phyloP scores from a whole-genome alignment of 768 basidiomycete genomes.

The Hebeloma cylindrosporum region DNA sequence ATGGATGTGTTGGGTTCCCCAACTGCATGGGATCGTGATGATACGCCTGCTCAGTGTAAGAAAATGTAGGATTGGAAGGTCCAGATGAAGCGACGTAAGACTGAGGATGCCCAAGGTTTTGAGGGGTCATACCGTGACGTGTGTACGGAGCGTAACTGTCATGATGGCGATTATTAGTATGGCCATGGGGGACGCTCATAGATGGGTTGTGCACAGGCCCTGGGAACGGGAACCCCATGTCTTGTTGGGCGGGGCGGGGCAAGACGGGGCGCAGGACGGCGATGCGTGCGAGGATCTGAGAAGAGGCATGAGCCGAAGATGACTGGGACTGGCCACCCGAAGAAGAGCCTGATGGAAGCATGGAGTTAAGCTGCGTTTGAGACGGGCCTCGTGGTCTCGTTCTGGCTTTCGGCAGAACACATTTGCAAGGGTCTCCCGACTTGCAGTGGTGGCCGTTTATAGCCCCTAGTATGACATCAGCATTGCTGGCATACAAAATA shows the following conservation, averaged over 20 bases:
- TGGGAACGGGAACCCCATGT: constrained; percentile 7
- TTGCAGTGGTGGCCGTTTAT: constrained; percentile 46
- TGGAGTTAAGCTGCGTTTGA: constrained; percentile 10
- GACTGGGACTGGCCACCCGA: constrained; percentile 7
- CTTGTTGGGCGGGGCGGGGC: constrained; percentile 47
- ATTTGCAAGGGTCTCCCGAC: constrained; percentile 54
- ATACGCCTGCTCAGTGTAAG: constrained; percentile 25
- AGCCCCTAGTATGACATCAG: constrained; percentile 49
- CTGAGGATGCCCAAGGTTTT: constrained; percentile 30
- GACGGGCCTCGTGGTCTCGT: constrained; percentile 27
- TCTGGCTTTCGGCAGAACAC: constrained; percentile 51
- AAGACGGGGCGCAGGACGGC: constrained; percentile 70
- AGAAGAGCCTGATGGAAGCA: constrained; percentile 8
- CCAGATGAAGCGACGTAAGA: constrained; percentile 20
- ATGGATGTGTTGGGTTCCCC: constrained; percentile 27
- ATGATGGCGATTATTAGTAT: constrained; percentile 49
- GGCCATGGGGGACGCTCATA: constrained; percentile 40
- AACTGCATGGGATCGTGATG: constrained; percentile 27
- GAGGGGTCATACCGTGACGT: constrained; percentile 47
- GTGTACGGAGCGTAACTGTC: constrained; percentile 66
- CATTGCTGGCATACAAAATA: constrained; percentile 36
- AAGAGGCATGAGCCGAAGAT: constrained; percentile 31
- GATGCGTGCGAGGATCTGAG: constrained; percentile 59
- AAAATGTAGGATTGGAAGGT: constrained; percentile 21
- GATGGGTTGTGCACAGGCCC: constrained; percentile 52